Conservation (phyloP, 2,329 filamentous ascomycete genomes). For the Claviceps arundinis region DNA sequence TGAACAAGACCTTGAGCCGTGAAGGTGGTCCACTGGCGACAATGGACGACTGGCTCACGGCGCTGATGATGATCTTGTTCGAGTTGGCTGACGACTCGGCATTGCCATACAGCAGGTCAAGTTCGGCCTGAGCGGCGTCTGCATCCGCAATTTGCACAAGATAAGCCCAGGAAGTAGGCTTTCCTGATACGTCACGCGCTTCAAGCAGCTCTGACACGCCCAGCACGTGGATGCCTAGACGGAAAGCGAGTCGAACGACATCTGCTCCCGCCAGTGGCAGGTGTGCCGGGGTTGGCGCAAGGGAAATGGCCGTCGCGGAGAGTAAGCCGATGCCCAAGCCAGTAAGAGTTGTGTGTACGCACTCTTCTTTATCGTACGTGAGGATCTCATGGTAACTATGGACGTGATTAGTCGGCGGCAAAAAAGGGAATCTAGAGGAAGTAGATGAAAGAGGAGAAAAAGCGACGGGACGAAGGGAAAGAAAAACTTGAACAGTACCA, state of each 20-base stretch:
- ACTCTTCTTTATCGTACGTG: neutral
- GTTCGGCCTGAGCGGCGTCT: constrained; percentile 22
- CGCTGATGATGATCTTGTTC: constrained; percentile 28
- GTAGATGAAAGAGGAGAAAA: neutral
- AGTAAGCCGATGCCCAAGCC: constrained; percentile 33
- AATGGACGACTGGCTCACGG: constrained; percentile 17
- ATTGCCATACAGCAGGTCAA: constrained; percentile 19
- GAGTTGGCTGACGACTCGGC: constrained; percentile 9
- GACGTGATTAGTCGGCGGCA: neutral
- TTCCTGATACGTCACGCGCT: constrained; percentile 13
- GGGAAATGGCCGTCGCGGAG: constrained; percentile 25
- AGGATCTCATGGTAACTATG: neutral
- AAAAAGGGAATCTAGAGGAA: neutral
- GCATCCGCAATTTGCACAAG: constrained; percentile 22
- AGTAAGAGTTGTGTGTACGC: constrained; percentile 12
- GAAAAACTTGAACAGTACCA: constrained; percentile 18
- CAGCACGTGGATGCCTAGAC: constrained; percentile 30
- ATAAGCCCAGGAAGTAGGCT: constrained; percentile 26
- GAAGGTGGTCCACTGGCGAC: constrained; percentile 25
- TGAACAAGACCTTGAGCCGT: constrained; percentile 14
- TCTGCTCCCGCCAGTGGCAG: constrained; percentile 27
- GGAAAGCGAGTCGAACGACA: constrained; percentile 29
- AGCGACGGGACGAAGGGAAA: neutral
- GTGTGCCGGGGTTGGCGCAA: constrained; percentile 25
- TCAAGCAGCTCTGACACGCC: constrained; percentile 29